Percentiles rank a stretch among this genome's conserved stretches.
Evolutionary conservation across 257 asterid genomes (phyloP).

Genomic region (Solanum neorickii): DNA sequence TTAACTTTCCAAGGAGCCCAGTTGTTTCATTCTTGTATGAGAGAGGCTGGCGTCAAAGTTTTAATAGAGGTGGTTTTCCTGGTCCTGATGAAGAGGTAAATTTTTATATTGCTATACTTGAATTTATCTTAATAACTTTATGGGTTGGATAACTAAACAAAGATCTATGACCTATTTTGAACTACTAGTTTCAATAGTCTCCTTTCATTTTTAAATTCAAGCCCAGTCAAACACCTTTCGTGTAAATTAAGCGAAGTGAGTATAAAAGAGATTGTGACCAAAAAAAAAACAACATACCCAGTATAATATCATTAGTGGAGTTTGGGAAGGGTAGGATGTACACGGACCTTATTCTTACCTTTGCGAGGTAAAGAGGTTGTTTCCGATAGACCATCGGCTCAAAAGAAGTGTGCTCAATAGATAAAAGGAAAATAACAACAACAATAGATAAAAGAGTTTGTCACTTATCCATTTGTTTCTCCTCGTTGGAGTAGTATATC

Average conservation of each 20-base stretch:
- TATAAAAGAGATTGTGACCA: not conserved
- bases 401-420: not conserved
- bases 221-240: not conserved
- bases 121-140: not conserved
- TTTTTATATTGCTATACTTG: not conserved
- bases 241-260: not conserved
- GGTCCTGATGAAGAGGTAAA: constrained; percentile 97
- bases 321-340: not conserved
- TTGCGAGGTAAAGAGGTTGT: not conserved
- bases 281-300: not conserved
- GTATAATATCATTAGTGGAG: not conserved
- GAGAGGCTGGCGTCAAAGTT: constrained; percentile 98
- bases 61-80: constrained; percentile 81
- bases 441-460: not conserved
- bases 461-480: not conserved
- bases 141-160: not conserved
- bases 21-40: constrained; percentile 84
- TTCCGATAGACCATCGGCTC: not conserved
- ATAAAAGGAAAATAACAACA: not conserved
- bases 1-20: constrained; percentile 61
- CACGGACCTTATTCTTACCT: not conserved
- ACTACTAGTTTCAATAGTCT: not conserved
- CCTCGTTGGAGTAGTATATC: not conserved
- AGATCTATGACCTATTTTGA: not conserved
- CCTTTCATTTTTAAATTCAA: not conserved